Conservation (phyloP, 163 green algal genomes). For the Trebouxiophyceae sp. region DNA sequence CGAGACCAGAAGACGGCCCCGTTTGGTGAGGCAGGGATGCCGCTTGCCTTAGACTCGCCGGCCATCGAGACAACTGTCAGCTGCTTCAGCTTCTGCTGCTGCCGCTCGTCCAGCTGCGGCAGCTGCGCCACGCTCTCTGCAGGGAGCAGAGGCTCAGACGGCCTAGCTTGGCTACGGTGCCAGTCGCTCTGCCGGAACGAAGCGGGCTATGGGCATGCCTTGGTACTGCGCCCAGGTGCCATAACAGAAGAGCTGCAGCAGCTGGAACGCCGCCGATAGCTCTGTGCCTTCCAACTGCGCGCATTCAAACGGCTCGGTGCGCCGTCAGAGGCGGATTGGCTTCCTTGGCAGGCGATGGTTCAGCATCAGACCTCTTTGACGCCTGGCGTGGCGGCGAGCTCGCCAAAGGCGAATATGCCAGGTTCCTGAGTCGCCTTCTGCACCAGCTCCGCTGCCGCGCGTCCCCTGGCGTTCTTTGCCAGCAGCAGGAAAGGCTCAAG, state of each 20-base stretch:
- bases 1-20: no score
- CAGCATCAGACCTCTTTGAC: slow-evolving; percentile 49
- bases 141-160: no score
- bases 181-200: background rate
- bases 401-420: slow-evolving; percentile 66
- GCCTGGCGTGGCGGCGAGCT: slow-evolving; percentile 61
- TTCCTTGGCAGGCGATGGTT: background rate
- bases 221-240: slow-evolving; percentile 76
- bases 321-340: background rate
- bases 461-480: slow-evolving; percentile 50
- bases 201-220: slow-evolving; percentile 13
- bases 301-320: background rate
- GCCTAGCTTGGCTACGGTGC: background rate
- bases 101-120: slow-evolving; percentile 40
- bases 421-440: slow-evolving; percentile 58
- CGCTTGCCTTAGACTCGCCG: slow-evolving; percentile 42
- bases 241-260: slow-evolving; percentile 80
- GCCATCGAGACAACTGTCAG: slow-evolving; percentile 70
- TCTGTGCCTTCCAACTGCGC: slow-evolving; percentile 45
- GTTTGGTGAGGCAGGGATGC: no score
- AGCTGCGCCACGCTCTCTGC: no score
- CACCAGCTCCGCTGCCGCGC: slow-evolving; percentile 53
- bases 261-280: slow-evolving; percentile 23
- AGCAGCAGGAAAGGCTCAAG: slow-evolving; percentile 65
- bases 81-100: slow-evolving; percentile 75